phyloP scores from a whole-genome alignment of 768 basidiomycete genomes.

The Lactarius hatsudake region DNA sequence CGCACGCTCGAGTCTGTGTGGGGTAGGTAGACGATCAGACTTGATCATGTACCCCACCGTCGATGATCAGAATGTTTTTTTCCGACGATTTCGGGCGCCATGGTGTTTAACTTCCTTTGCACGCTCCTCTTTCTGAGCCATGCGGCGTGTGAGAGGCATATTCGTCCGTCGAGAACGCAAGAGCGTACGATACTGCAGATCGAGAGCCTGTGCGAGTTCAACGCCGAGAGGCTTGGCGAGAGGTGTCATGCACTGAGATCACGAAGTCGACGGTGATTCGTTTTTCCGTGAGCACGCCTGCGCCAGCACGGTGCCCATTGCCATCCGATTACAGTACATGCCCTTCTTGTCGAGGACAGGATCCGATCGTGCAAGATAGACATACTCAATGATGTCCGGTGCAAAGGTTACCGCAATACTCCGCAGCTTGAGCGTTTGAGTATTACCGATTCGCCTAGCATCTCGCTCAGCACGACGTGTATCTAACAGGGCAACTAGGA shows the following conservation, averaged over 20 bases:
- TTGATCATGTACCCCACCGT: conserved; percentile 55
- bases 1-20: conserved; percentile 91
- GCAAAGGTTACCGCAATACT: conserved; percentile 80
- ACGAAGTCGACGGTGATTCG: conserved; percentile 87
- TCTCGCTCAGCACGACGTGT: neutral
- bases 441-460: conserved; percentile 87
- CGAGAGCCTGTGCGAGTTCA: conserved; percentile 91
- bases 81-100: conserved; percentile 86
- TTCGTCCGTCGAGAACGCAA: neutral
- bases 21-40: conserved; percentile 17
- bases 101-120: conserved; percentile 92
- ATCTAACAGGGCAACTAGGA: neutral
- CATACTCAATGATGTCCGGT: conserved; percentile 98
- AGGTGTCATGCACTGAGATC: conserved; percentile 97
- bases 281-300: conserved; percentile 61
- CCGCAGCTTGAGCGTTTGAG: conserved; percentile 66
- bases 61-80: conserved; percentile 92
- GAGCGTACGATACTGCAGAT: conserved; percentile 44
- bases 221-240: conserved; percentile 59
- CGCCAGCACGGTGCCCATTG: conserved; percentile 96
- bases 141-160: neutral
- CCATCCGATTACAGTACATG: conserved; percentile 97
- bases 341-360: conserved; percentile 96
- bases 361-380: conserved; percentile 97
- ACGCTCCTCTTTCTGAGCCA: conserved; percentile 81